Conservation (phyloP, 108 stramenopile genomes). For the Pseudonitzschia pungens region DNA sequence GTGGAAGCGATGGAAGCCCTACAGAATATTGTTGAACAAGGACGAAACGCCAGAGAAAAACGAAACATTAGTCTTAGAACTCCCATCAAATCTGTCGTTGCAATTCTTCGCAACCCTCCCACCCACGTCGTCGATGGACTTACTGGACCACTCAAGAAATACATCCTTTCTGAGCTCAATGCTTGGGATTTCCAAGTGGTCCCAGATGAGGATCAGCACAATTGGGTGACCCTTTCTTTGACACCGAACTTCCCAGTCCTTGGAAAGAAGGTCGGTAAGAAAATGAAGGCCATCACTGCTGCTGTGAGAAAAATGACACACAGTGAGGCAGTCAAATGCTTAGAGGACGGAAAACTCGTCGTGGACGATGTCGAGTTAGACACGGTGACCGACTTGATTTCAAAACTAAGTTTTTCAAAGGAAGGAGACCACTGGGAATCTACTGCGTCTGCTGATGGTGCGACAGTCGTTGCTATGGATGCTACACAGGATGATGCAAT, state of each 20-base stretch:
- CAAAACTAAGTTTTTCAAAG: conserved; percentile 89
- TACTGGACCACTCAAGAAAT: conserved; percentile 84
- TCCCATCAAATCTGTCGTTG: conserved; percentile 91
- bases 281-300: conserved; percentile 74
- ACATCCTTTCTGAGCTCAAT: conserved; percentile 96
- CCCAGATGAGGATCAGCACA: conserved; percentile 81
- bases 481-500: conserved; percentile 95
- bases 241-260: conserved; percentile 88
- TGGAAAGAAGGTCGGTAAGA: conserved; percentile 95
- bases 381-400: conserved; percentile 75
- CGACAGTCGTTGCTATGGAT: conserved; percentile 93
- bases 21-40: conserved; percentile 92
- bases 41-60: conserved; percentile 92
- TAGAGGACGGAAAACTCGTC: conserved; percentile 74
- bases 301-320: conserved; percentile 63
- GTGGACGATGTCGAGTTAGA: conserved; percentile 86
- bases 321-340: conserved; percentile 75
- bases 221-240: conserved; percentile 91
- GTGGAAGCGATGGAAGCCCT: conserved; percentile 91
- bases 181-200: conserved; percentile 86
- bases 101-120: conserved; percentile 84
- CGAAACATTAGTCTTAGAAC: conserved; percentile 88
- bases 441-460: conserved; percentile 76
- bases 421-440: conserved; percentile 93
- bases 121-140: conserved; percentile 72